Evolutionary conservation across 208 protist genomes (phyloP).

Genomic region (Crithidia bombi): DNA sequence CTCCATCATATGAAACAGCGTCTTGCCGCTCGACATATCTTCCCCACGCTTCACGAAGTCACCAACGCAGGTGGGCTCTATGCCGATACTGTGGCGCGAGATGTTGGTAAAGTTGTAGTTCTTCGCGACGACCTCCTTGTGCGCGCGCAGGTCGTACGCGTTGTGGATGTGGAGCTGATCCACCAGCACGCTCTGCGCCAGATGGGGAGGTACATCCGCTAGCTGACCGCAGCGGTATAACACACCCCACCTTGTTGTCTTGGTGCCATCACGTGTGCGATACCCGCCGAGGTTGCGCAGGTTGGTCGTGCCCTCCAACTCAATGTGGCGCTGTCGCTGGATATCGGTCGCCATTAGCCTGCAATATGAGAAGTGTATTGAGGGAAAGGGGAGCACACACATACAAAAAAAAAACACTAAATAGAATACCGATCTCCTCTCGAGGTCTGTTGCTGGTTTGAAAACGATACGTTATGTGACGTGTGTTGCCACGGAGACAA

Average conservation of each 20-base stretch:
- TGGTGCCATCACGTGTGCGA: conserved; percentile 28
- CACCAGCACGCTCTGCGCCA: conserved; percentile 35
- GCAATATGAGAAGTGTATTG: too few species aligned
- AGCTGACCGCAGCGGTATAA: conserved; percentile 52
- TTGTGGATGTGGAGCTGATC: conserved; percentile 41
- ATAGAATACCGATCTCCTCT: too few species aligned
- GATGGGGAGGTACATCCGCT: conserved; percentile 24
- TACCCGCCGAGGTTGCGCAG: conserved; percentile 56
- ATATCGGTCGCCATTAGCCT: conserved; percentile 11
- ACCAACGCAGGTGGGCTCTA: conserved; percentile 23
- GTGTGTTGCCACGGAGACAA: too few species aligned
- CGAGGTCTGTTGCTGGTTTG: too few species aligned
- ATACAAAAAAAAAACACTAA: too few species aligned
- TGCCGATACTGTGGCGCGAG: conserved; percentile 22
- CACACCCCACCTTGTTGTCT: conserved; percentile 44
- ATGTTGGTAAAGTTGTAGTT: conserved; percentile 36
- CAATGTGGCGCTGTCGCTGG: conserved; percentile 14
- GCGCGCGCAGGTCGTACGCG: conserved; percentile 42
- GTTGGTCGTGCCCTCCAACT: conserved; percentile 42
- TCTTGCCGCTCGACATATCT: conserved; percentile 16
- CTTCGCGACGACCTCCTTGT: conserved; percentile 33
- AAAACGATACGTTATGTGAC: too few species aligned
- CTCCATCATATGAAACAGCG: conserved; percentile 24
- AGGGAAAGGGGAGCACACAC: too few species aligned
- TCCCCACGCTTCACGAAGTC: conserved; percentile 21